Base-by-base conservation (phyloP, 2,329 filamentous ascomycete genomes). In the Arthrobotrys pseudoclavata region DNA sequence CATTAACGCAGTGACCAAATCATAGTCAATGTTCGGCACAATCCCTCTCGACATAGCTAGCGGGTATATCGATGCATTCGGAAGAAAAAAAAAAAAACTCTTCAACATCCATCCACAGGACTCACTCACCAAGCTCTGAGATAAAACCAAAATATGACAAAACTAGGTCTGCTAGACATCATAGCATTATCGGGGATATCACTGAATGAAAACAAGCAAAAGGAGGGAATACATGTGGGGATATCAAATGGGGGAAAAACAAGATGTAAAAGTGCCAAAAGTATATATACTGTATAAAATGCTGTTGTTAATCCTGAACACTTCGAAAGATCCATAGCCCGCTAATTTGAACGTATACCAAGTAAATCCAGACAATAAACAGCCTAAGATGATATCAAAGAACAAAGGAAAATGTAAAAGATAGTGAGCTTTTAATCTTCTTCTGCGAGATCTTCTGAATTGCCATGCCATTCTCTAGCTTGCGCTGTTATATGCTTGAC, bases 401-500 rank as follows among this genome's bases (percentile, higher is more conserved):
- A 60, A 77, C 47, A 61, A 79, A 77, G 64, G 31, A 80, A 75
- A 60, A 24, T 24, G 24, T 57, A 62, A 63, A 62, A 66, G 57
- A 55, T 37, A 62, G 6, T 69, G 37, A 40, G 18, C 57, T 40
- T 67, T 77, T 79, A 81, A 64, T 82, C 81, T 66, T 82, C 80
- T 69, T 82, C 81, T 62, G 75, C 72, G 34, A 82, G 79, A 15
- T 80, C 79, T 71, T 82, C 81, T 50, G 81, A 81, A 7, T 80
- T 75, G 61, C 97, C 95, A 76, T 95, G 89, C 96, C 96, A 99
- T 81, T 97, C 93, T 55, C 93, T 90, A 81, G 93, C 96, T 82
- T 90, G 89, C 80, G 96, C 92, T 0, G 93, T 93, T 79, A 98
- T 85, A 76, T 89, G 88, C 84, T 91, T 94, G 79, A 98, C 89